Conservation (phyloP, 768 basidiomycete species). For the Phanerodontia chrysosporium region DNA sequence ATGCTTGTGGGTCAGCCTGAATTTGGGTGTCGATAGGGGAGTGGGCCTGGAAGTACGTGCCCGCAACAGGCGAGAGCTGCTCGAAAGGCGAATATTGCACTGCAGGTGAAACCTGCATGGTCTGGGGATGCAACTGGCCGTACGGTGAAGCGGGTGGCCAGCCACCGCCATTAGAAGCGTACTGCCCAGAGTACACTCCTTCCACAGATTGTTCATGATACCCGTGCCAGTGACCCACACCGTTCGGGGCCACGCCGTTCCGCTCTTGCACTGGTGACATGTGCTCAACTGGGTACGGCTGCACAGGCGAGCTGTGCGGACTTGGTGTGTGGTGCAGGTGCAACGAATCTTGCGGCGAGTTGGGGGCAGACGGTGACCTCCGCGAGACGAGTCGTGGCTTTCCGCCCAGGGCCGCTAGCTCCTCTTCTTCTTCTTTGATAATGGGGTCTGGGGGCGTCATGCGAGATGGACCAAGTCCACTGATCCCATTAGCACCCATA, state of each 20-base stretch:
- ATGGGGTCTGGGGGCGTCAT: slow-evolving; percentile 30
- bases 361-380: slow-evolving; percentile 41
- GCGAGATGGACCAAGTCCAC: slow-evolving; percentile 24
- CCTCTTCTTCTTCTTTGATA: slow-evolving; percentile 59
- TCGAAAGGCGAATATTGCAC: slow-evolving; percentile 15
- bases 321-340: slow-evolving; percentile 9
- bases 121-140: slow-evolving; percentile 16
- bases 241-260: background rate
- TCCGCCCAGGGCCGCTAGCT: slow-evolving; percentile 56
- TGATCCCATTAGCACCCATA: slow-evolving; percentile 33
- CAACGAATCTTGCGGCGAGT: slow-evolving; percentile 18
- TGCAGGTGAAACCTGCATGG: slow-evolving; percentile 12
- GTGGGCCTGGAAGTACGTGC: slow-evolving; percentile 3
- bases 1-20: slow-evolving; percentile 18
- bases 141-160: slow-evolving; percentile 5
- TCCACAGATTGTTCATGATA: background rate
- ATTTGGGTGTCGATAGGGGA: slow-evolving; percentile 14
- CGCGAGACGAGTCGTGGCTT: slow-evolving; percentile 59
- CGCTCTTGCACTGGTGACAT: slow-evolving; percentile 2
- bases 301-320: slow-evolving; percentile 7
- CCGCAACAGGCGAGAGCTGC: slow-evolving; percentile 6
- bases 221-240: background rate
- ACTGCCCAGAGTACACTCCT: background rate
- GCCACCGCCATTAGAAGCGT: background rate
- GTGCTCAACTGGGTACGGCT: slow-evolving; percentile 2